phyloP scores from a whole-genome alignment of 2,329 filamentous ascomycete genomes.

The Fusarium tuaranense region DNA sequence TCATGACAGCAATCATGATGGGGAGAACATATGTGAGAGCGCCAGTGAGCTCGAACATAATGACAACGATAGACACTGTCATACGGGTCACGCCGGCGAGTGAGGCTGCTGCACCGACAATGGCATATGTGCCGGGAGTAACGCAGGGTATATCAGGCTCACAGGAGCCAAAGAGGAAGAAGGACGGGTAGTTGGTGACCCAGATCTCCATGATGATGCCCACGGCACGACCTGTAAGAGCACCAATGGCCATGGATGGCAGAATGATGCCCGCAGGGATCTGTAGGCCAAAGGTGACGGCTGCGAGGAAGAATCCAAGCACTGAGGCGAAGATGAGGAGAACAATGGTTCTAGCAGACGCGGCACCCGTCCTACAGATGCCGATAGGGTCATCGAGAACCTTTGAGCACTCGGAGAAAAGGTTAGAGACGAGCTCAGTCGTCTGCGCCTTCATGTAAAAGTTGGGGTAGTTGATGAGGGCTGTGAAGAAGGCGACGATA shows the following conservation, averaged over 20 bases:
- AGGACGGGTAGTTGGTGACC: slow-evolving; percentile 81
- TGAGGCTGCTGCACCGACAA: slow-evolving; percentile 95
- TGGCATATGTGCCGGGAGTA: slow-evolving; percentile 94
- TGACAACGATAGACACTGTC: slow-evolving; percentile 98
- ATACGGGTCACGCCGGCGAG: slow-evolving; percentile 93
- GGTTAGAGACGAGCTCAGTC: slow-evolving; percentile 88
- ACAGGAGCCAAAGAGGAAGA: slow-evolving; percentile 83
- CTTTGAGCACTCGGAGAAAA: slow-evolving; percentile 91
- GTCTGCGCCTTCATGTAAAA: slow-evolving; percentile 95
- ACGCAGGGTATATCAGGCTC: slow-evolving; percentile 89
- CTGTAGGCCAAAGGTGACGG: slow-evolving; percentile 91
- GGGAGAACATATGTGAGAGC: slow-evolving; percentile 96
- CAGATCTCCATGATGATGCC: slow-evolving; percentile 91
- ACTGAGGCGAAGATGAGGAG: slow-evolving; percentile 85
- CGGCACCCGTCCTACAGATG: slow-evolving; percentile 88
- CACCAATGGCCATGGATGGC: slow-evolving; percentile 95
- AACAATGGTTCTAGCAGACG: slow-evolving; percentile 84
- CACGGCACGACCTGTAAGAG: slow-evolving; percentile 87
- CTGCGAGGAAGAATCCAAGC: slow-evolving; percentile 86
- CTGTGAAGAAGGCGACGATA: slow-evolving; percentile 82
- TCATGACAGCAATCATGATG: slow-evolving; percentile 99
- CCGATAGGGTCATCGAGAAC: slow-evolving; percentile 88
- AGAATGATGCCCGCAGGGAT: slow-evolving; percentile 96
- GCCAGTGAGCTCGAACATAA: slow-evolving; percentile 98
- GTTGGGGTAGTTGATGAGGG: slow-evolving; percentile 94